phyloP scores from a whole-genome alignment of 2,329 filamentous ascomycete species.

The Arthrobotrys pseudoclavata region DNA sequence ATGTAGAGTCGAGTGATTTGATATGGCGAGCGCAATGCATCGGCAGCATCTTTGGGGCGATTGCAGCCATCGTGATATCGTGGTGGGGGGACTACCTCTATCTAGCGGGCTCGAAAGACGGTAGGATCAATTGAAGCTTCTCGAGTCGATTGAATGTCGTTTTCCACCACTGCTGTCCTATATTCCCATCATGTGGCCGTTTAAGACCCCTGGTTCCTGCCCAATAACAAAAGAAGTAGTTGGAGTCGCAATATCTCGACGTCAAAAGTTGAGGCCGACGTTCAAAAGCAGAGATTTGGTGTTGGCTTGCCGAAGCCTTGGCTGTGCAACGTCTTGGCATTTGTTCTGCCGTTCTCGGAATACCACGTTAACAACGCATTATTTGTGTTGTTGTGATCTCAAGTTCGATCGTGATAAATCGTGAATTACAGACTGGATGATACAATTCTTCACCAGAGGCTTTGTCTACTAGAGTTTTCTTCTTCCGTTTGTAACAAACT shows the following conservation, averaged over 20 bases:
- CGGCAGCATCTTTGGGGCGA: conserved; percentile 42
- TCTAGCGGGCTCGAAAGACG: not conserved
- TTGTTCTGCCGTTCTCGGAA: conserved; percentile 8
- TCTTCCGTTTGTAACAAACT: not conserved
- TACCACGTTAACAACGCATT: conserved; percentile 18
- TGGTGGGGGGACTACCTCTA: conserved; percentile 7
- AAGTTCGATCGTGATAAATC: not conserved
- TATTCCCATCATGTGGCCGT: conserved; percentile 32
- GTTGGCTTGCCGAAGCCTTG: conserved; percentile 23
- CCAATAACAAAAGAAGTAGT: not conserved
- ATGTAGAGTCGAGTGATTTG: conserved; percentile 18
- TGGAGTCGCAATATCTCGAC: conserved; percentile 14
- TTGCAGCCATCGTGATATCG: conserved; percentile 35
- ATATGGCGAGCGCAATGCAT: conserved; percentile 44
- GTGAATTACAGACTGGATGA: not conserved
- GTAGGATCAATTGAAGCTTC: conserved; percentile 23
- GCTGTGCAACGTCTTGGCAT: conserved; percentile 54
- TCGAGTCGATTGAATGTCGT: conserved; percentile 13
- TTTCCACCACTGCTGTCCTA: conserved; percentile 3
- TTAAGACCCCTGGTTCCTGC: conserved; percentile 17
- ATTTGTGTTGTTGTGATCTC: not conserved
- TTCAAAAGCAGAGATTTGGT: conserved; percentile 54
- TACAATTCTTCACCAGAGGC: too few species aligned
- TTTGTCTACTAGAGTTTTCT: not conserved
- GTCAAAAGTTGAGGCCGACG: conserved; percentile 32